Evolutionary conservation across 2,329 filamentous ascomycete genomes (phyloP).

Genomic region (Penicillium griseofulvum): DNA sequence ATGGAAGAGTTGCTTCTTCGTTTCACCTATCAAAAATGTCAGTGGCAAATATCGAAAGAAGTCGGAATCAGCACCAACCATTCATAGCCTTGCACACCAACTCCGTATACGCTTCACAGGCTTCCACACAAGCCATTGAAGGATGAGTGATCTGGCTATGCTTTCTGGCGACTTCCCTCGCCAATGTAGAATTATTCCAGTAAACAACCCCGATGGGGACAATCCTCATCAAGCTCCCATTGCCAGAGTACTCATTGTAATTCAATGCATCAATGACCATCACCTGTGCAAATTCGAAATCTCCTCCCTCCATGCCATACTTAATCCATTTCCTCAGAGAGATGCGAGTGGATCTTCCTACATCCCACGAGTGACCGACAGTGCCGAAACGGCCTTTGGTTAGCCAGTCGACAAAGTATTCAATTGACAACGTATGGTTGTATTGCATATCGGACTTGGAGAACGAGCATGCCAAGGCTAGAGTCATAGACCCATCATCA

Average conservation of each 20-base stretch:
- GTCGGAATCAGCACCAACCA: conserved; percentile 11
- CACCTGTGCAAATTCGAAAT: conserved; percentile 15
- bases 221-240: conserved; percentile 46
- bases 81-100: conserved; percentile 33
- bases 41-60: conserved; percentile 5
- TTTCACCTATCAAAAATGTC: conserved; percentile 4
- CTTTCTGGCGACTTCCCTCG: conserved; percentile 23
- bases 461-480: conserved; percentile 43
- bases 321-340: conserved; percentile 36
- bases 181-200: conserved; percentile 22
- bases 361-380: conserved; percentile 38
- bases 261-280: conserved; percentile 17
- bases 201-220: conserved; percentile 38
- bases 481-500: conserved; percentile 46
- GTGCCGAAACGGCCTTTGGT: conserved; percentile 39
- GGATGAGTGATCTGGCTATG: conserved; percentile 42
- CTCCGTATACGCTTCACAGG: conserved; percentile 40
- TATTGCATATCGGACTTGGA: conserved; percentile 32
- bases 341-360: conserved; percentile 35
- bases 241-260: conserved; percentile 29
- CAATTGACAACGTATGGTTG: conserved; percentile 30
- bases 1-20: conserved; percentile 16
- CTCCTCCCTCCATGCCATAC: neutral
- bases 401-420: conserved; percentile 41
- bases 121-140: conserved; percentile 37